Evolutionary conservation across 2,329 filamentous ascomycete species (phyloP).

Genomic region (Xylaria hypoxylon): DNA sequence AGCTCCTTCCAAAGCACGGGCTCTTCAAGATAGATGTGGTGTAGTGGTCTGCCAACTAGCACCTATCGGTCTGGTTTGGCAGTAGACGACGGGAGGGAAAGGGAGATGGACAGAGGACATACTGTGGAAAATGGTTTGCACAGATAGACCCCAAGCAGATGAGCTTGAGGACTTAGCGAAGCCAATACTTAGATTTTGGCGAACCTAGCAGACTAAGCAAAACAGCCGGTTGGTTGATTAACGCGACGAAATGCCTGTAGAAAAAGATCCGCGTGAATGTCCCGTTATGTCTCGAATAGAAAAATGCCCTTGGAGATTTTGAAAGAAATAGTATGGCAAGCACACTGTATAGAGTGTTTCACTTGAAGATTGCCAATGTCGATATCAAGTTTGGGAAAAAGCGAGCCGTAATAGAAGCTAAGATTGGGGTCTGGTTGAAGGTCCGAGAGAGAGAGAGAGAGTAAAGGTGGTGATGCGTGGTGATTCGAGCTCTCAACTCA

Average conservation of each 20-base stretch:
- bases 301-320: not conserved
- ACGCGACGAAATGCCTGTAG: conserved; percentile 14
- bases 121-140: conserved; percentile 3
- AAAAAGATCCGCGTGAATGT: conserved; percentile 1
- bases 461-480: not conserved
- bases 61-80: not conserved
- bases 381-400: not conserved
- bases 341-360: conserved; percentile 2
- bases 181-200: not conserved
- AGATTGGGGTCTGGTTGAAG: not conserved
- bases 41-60: too few species aligned
- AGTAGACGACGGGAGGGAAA: not conserved
- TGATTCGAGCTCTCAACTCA: not conserved
- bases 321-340: conserved; percentile 7
- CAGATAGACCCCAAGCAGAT: not conserved
- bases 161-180: conserved; percentile 2
- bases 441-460: not conserved
- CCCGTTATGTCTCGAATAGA: not conserved
- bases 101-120: not conserved
- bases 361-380: conserved; percentile 18
- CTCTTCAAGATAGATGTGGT: too few species aligned
- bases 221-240: not conserved
- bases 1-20: too few species aligned
- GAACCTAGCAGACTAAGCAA: conserved; percentile 7
- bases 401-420: not conserved